Conservation (phyloP, 495 filamentous ascomycete genomes). For the Daldinia caldariorum region DNA sequence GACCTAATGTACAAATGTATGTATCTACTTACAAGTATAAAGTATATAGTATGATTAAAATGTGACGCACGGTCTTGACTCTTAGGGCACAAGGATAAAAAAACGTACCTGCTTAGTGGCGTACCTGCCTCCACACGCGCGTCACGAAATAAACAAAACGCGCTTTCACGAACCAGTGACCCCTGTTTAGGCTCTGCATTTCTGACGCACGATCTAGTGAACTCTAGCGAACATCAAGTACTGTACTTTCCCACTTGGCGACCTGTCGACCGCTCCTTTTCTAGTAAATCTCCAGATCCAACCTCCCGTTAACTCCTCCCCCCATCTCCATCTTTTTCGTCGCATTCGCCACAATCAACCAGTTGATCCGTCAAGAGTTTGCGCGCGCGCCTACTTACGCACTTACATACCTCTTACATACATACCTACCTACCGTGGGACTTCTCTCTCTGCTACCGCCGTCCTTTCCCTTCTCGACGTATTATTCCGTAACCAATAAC, state of each 20-base stretch:
- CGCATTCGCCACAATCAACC: conserved; percentile 39
- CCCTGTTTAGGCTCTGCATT: background rate
- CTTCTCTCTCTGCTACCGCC: conserved; percentile 9
- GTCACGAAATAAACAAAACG: conserved; percentile 46
- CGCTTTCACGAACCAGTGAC: conserved; percentile 23
- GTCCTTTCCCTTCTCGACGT: conserved; percentile 12
- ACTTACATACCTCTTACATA: conserved; percentile 28
- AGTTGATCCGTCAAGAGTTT: conserved; percentile 42
- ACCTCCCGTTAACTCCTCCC: conserved; percentile 33
- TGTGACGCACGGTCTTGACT: conserved; percentile 19
- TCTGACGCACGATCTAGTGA: conserved; percentile 32
- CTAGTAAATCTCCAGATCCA: conserved; percentile 31
- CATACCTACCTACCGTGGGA: conserved; percentile 14
- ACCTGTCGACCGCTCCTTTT: conserved; percentile 40
- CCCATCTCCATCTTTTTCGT: conserved; percentile 30
- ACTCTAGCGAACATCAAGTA: conserved; percentile 17
- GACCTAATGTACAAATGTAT: no score
- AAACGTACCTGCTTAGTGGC: conserved; percentile 34
- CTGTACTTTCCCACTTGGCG: conserved; percentile 20
- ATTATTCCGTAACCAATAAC: background rate
- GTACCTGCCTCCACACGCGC: conserved; percentile 32
- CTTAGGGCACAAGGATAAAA: conserved; percentile 10
- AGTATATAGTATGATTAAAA: background rate
- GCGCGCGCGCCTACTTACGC: conserved; percentile 27
- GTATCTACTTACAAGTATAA: no score